Evolutionary conservation across 73 alveolate genomes (phyloP), one percentile per base, ranked within the genome.

Genomic region (Paramecium bursaria): DNA sequence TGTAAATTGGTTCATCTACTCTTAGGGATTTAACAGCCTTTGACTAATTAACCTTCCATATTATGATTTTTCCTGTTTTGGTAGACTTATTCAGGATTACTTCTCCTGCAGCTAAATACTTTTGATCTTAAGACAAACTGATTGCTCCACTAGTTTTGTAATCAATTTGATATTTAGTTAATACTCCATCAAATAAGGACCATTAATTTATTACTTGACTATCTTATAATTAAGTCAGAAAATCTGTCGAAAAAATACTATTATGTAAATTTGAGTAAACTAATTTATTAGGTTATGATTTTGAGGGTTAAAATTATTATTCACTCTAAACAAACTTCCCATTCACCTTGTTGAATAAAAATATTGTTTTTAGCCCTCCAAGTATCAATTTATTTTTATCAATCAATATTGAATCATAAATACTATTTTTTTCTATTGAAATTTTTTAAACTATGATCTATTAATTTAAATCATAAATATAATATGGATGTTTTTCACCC

Each of bases 401-500:
- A 0, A 57, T 17, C 5, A 27, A 48, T n/a, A 57, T 57, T 3
- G 76, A 57, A 57, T 57, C 76, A 30, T 57, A 57, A n/a, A 57
- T 50, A 13, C 76, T 50, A 57, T 57, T 57, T 57, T 26, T 57
- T 6, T 23, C 14, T 57, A 30, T 50, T 23, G 33, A 4, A 14
- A 57, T 57, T 57, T 57, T 30, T 57, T 57, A 25, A 27, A 30
- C 30, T 23, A 57, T 17, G 6, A 23, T 30, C 19, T 57, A 30
- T 57, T 57, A 30, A 4, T 2, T 27, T 13, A 50, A 50, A 9
- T 57, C 76, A 57, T 57, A 57, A 27, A 57, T 29, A 14, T 30
- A 30, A 30, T 23, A 57, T 10, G 76, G 76, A 57, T 57, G 76
- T 30, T 25, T 30, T 30, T 57, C 76, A 30, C 76, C 76, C 1